Evolutionary conservation across 2,329 filamentous ascomycete genomes (phyloP), one percentile per base, ranked within the genome.

Genomic region (Epichloe gansuensis): DNA sequence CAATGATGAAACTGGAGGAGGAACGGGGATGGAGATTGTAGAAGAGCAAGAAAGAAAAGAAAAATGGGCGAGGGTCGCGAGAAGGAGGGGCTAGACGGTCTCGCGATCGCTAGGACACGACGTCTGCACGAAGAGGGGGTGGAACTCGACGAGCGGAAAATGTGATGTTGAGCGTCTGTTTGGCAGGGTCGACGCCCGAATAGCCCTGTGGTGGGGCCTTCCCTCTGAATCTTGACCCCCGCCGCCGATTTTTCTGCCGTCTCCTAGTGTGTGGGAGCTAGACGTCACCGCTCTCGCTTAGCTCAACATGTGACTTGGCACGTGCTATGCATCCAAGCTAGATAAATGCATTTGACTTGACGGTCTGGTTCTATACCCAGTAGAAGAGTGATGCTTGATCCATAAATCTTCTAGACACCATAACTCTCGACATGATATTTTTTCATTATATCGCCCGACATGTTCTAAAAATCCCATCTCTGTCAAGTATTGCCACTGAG

Each of bases 221-320:
- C 25, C 25, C 41, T 47, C 9, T 27, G 53, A 57, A 54, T 54
- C 51, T 56, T 49, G 50, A 36, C 34, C 21, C 55, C 65, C 66
- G 66, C 66, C 65, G 66, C 67, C 64, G 63, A 66, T 60, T 64
- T 69, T 68, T 69, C 66, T 67, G 63, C 62, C 66, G 54, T 43
- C 57, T 47, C 53, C 54, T 50, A 56, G 60, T 66, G 61, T 69
- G 67, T 69, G 67, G 65, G 65, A 61, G 64, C 62, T 71, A 71
- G 68, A 63, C 66, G 66, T 71, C 64, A 67, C 61, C 55, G 51
- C 43, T 17, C 47, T 54, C 53, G 53, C 53, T 54, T 54, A 54
- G 53, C 12, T 36, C 25, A 2, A 25, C 58, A 63, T 56, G 58
- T 62, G 60, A 60, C 31, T 2, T 48, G 11, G 23, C 60, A 61